Evolutionary conservation across 2,329 filamentous ascomycete species (phyloP).

Genomic region (Fusarium verrucosum): DNA sequence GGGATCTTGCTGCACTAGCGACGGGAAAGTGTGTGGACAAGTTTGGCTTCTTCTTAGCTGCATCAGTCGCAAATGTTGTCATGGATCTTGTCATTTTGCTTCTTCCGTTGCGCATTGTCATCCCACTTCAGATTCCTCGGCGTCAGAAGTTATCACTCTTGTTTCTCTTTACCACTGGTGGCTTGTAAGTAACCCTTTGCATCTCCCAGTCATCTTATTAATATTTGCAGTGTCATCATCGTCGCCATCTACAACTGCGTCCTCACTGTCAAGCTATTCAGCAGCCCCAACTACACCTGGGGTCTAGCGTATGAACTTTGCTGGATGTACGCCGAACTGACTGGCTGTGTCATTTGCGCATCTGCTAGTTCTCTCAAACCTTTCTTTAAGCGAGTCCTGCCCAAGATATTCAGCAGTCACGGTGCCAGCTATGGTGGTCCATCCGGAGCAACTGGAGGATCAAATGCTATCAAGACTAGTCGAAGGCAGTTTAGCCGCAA

Average conservation of each 20-base stretch:
- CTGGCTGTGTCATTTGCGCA: constrained; percentile 39
- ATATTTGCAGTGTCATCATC: constrained; percentile 26
- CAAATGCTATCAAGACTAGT: constrained; percentile 8
- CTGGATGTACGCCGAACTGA: constrained; percentile 42
- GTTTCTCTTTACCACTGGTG: constrained; percentile 36
- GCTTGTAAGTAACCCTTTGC: constrained; percentile 16
- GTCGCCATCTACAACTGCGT: constrained; percentile 38
- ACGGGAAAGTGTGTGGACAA: constrained; percentile 39
- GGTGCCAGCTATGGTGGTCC: constrained; percentile 10
- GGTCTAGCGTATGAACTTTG: constrained; percentile 37
- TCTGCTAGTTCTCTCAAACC: constrained; percentile 39
- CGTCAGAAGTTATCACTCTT: constrained; percentile 31
- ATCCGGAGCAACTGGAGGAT: constrained; percentile 12
- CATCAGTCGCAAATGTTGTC: constrained; percentile 37
- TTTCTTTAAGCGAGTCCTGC: constrained; percentile 31
- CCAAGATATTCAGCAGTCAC: constrained; percentile 17
- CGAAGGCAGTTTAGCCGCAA: constrained; percentile 33
- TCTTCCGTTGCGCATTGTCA: constrained; percentile 24
- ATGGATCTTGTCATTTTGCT: constrained; percentile 37
- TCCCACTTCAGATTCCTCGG: constrained; percentile 31
- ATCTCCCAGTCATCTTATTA: accelerated
- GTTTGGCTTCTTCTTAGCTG: constrained; percentile 39
- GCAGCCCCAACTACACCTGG: constrained; percentile 36
- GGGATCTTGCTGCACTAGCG: constrained; percentile 34
- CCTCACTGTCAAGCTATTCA: constrained; percentile 36